Base-by-base conservation (phyloP, 352 stramenopile genomes). In the Halophytophthora batemanensis region DNA sequence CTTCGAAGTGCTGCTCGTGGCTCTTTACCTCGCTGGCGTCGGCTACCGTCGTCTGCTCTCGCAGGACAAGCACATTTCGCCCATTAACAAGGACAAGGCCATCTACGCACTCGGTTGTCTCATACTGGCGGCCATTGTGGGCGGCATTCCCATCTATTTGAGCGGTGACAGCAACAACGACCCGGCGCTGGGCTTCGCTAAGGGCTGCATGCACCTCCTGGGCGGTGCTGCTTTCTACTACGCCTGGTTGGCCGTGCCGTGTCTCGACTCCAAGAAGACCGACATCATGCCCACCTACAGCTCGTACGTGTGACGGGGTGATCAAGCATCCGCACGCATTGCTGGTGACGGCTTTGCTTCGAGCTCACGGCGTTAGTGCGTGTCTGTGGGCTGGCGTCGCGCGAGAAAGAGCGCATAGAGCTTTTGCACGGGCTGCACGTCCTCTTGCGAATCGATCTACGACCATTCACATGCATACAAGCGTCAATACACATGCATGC, bases 191-290 rank as follows among this genome's bases (percentile, higher is more conserved):
- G 81, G 77, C 5, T 69, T 89, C 21, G 59, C 74, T 22, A 86
- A 87, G 44, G 81, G 77, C 0, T 64, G 71, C 33, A 87, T 89
- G 76, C 77, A 89, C 64, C 56, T 88, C 45, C 51, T 85, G 11
- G 77, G 69, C 7, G 81, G 77, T 17, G 74, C 71, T 1, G 69
- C 74, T 13, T 91, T 88, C 52, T 91, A 89, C 64, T 86, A 85
- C 41, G 78, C 81, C 47, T 91, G 81, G 81, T 72, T 87, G 5
- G 71, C 74, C 11, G 77, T 89, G 15, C 75, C 81, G 18, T 91
- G 81, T 39, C 67, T 91, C 38, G 81, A 91, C 59, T 89, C 81
- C 14, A 91, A 91, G 62, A 91, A 91, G 62, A 83, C 80, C 23
- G 81, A 91, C 45, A 64, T 89, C 19, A 88, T 89, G 41, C 77